Base-by-base conservation (phyloP, 345 rosid genomes). In the Odontarrhena argentea region DNA sequence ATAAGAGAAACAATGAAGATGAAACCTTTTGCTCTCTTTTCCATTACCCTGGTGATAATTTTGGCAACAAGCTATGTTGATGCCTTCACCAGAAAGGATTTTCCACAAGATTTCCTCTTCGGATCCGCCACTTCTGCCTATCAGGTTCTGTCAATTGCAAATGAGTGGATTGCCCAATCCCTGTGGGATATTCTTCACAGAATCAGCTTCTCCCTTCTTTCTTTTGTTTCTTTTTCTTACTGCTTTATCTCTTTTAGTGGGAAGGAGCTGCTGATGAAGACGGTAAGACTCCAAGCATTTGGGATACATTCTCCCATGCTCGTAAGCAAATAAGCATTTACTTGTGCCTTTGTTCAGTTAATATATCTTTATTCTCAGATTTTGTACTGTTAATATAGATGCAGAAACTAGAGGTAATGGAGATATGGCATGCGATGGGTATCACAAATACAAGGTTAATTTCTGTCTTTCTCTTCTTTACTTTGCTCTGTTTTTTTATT, bases 221-320 rank as follows among this genome's bases (percentile, higher is more conserved):
- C 12, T 35, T n/a, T 55, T 13, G 13, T 0, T 6, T 12, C 7
- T n/a, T 46, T 46, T 18, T 14, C 9, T 46, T 46, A 7, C 2
- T 15, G 12, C 2, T 18, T 49, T 22, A 3, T 2, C 10, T 14
- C 8, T 0, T 6, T 15, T 32, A 65, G 69, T 56, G 44, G 18
- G 89, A 82, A 76, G 89, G 89, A 13, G 89, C 89, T 9, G 85
- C 81, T 35, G 7, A 54, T 18, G 74, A 79, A 62, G 89, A 83
- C 63, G 89, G 86, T 10, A 80, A 82, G 70, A 74, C 78, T 38
- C 79, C 81, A 2, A 79, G 85, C 51, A 55, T 85, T 35, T 85
- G 85, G 85, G 87, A 82, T 25, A 67, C 84, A 5, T 82, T 74
- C 68, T 32, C 79, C 26, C 80, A 74, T 18, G 63, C 68, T 32